Evolutionary conservation across 371 early-diverging fungal species (phyloP).

Genomic region (Dipsacomyces acuminosporus): DNA sequence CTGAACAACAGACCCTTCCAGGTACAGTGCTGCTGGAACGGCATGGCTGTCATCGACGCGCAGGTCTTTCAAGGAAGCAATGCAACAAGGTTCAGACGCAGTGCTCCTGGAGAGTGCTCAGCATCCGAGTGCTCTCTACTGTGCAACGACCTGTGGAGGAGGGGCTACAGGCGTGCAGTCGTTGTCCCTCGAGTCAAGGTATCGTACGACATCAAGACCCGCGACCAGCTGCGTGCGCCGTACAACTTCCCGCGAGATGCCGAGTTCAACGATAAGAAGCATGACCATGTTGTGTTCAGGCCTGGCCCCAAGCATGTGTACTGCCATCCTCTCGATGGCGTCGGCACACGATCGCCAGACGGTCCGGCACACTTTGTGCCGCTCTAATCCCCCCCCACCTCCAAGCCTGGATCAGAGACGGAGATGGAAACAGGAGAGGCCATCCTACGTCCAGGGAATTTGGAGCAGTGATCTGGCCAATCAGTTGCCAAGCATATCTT

Average conservation of each 20-base stretch:
- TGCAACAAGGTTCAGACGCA: conserved; percentile 39
- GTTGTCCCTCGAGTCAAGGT: conserved; percentile 48
- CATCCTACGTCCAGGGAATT: too few species aligned
- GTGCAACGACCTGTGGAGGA: conserved; percentile 49
- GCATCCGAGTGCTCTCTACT: conserved; percentile 51
- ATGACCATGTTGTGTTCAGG: conserved; percentile 7
- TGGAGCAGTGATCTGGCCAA: too few species aligned
- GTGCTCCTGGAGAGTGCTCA: conserved; percentile 43
- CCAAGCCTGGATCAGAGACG: too few species aligned
- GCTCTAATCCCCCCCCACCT: neutral
- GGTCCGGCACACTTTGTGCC: conserved; percentile 21
- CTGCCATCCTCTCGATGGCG: conserved; percentile 33
- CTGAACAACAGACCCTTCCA: conserved; percentile 43
- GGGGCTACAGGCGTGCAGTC: conserved; percentile 38
- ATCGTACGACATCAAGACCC: conserved; percentile 39
- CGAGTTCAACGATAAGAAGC: conserved; percentile 9
- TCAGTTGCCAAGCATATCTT: too few species aligned
- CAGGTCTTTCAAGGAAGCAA: conserved; percentile 21
- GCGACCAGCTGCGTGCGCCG: conserved; percentile 28
- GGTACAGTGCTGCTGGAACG: conserved; percentile 56
- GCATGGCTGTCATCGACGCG: conserved; percentile 47
- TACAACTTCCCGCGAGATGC: conserved; percentile 19
- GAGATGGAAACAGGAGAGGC: too few species aligned
- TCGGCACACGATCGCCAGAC: conserved; percentile 15
- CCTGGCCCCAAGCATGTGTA: conserved; percentile 36